Conservation (phyloP, 441 rosid species). For the Aleurites moluccanus region DNA sequence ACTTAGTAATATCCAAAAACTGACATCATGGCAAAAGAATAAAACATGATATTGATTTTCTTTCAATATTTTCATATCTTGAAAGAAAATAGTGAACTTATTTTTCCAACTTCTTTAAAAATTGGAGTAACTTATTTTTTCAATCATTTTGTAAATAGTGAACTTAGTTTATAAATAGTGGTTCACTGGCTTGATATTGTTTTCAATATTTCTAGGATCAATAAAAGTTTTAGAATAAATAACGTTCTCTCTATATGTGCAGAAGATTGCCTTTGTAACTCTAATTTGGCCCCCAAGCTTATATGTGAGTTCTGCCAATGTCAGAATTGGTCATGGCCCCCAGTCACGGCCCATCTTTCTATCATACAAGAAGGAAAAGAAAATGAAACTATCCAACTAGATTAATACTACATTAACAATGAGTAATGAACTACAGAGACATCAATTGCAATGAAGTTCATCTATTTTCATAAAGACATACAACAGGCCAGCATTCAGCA, state of each 20-base stretch:
- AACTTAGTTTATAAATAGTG: neutral
- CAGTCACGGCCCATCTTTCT: neutral
- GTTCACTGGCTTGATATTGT: neutral
- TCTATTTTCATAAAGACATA: conserved; percentile 21
- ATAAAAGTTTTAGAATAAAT: too few relatives aligned
- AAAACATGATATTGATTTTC: neutral
- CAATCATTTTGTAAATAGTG: neutral
- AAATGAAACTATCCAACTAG: conserved; percentile 9
- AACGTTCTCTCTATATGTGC: too few relatives aligned
- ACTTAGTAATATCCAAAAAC: neutral
- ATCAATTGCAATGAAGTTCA: neutral
- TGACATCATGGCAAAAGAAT: neutral
- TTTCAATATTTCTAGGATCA: neutral
- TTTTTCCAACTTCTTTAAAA: neutral
- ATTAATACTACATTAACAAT: neutral
- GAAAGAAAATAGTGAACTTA: too few relatives aligned
- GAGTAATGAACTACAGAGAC: too few relatives aligned
- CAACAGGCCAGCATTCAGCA: conserved; percentile 9
- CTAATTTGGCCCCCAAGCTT: neutral
- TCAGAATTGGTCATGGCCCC: neutral
- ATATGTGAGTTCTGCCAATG: neutral
- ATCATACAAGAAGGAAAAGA: neutral
- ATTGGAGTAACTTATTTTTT: neutral
- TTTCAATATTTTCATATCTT: neutral
- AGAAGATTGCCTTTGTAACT: too few relatives aligned